Conservation (phyloP, 257 asterid species). For the Echites panduratus region DNA sequence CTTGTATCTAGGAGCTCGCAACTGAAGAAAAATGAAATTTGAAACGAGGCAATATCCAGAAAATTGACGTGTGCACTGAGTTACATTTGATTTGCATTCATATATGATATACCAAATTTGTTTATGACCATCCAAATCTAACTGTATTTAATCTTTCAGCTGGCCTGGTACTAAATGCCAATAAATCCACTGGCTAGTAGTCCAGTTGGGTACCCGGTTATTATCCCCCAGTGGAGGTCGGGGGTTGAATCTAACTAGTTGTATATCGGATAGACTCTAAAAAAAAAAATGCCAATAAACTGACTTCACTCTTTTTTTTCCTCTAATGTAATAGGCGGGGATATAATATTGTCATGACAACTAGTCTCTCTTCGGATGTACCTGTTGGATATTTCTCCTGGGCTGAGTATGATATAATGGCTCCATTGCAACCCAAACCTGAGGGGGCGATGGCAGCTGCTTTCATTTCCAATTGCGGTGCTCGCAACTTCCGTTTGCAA, state of each 20-base stretch:
- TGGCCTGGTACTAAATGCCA: background rate
- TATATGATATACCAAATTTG: background rate
- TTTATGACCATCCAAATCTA: background rate
- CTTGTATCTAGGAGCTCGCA: background rate
- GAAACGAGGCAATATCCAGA: background rate
- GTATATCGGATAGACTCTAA: no score
- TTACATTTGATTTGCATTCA: background rate
- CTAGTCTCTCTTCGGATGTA: conserved; percentile 97
- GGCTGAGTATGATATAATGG: conserved; percentile 98
- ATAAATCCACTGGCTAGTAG: no score
- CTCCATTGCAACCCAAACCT: conserved; percentile 78
- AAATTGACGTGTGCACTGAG: background rate
- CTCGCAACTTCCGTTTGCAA: conserved; percentile 85
- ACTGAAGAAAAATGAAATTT: background rate
- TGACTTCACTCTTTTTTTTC: background rate
- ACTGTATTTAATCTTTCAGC: background rate
- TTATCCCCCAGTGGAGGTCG: no score
- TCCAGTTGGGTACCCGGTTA: no score
- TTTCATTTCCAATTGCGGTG: conserved; percentile 91
- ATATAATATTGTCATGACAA: conserved; percentile 78
- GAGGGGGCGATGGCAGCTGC: conserved; percentile 86
- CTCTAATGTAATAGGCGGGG: conserved; percentile 53
- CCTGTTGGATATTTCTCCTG: conserved; percentile 99
- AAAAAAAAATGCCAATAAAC: background rate
- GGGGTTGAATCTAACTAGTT: no score